Evolutionary conservation across 257 asterid genomes (phyloP), one percentile per base, ranked within the genome.

Genomic region (Solanum neorickii): DNA sequence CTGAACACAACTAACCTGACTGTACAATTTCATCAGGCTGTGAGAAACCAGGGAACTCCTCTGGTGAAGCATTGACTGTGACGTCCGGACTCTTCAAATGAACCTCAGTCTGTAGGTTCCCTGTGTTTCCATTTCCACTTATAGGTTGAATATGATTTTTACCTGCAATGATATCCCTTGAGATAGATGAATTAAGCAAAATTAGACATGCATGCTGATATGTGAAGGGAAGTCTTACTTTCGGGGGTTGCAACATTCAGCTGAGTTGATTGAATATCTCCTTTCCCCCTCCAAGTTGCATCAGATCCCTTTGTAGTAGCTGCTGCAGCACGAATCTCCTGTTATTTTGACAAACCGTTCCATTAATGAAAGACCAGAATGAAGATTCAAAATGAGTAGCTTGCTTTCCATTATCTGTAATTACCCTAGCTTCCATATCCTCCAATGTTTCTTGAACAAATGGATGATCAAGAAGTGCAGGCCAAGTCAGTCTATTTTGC

Each of bases 391-490:
- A 70, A n/a, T 70, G 18, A 12, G 31, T 46, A 21, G 84, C 39
- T 59, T 88, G 23, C 39, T 83, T 47, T 25, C 41, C 60, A 84
- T 73, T 68, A 47, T 29, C 78, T 83, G 73, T 75, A 90, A 70
- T 23, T 78, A 89, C 87, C 92, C 94, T 92, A 84, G 92, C 93
- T 44, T 90, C 95, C 88, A 87, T 77, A 89, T 94, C 92, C 65
- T 90, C 88, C 69, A 78, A 82, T 85, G 90, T 88, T 86, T 95
- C 98, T 89, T 92, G 91, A 78, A 97, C 96, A 89, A 96, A 97
- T 86, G 99, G 99, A 92, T 97, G 99, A 87, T 96, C 98, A 86
- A 97, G 97, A 92, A 97, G 99, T 88, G 97, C 94, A 86, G 99
- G 99, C 99, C 99, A 97, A 27, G 95, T 90, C 88, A 97, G 91